A percentile compares a stretch with the other conserved stretches of the same genome.
These are phyloP conservation scores for Picea engelmannii DNA, from an alignment of 83 land plant genomes.

Conservation along the genomic window DNA sequence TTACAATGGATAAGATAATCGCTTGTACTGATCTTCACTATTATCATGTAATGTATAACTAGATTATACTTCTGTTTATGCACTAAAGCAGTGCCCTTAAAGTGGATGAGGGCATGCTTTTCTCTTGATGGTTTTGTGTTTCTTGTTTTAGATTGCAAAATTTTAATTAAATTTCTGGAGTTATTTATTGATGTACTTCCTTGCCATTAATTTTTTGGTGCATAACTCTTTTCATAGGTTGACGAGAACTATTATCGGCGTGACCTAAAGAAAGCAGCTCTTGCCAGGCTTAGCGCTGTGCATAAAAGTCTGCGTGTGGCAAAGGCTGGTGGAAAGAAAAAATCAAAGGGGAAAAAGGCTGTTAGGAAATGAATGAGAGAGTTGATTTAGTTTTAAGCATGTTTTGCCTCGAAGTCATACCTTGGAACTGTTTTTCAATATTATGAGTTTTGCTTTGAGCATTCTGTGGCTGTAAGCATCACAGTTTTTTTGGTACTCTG, in stretches of 20 bases:
- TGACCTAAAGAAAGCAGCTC: constrained; percentile 80
- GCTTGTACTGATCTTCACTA: too few relatives aligned
- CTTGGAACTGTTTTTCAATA: too few relatives aligned
- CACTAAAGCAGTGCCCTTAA: too few relatives aligned
- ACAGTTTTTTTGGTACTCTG: too few relatives aligned
- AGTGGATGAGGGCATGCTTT: too few relatives aligned
- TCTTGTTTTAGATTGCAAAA: background rate
- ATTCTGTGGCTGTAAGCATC: too few relatives aligned
- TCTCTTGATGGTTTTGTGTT: too few relatives aligned
- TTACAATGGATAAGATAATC: too few relatives aligned
- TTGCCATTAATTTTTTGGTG: background rate
- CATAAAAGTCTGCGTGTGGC: constrained; percentile 78
- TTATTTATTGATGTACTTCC: background rate
- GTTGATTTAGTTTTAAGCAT: background rate
- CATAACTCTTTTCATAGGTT: constrained; percentile 43
- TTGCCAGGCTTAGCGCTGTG: constrained; percentile 79
- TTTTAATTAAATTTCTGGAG: background rate
- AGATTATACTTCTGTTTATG: too few relatives aligned
- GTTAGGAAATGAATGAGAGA: background rate
- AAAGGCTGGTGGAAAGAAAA: constrained; percentile 71
- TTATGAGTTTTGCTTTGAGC: too few relatives aligned
- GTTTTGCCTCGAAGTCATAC: too few relatives aligned
- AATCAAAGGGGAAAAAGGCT: constrained; percentile 36
- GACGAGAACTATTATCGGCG: constrained; percentile 77
- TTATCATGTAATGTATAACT: too few relatives aligned